Conservation (phyloP, 2,329 filamentous ascomycete species). For the Nothopassalora personata region DNA sequence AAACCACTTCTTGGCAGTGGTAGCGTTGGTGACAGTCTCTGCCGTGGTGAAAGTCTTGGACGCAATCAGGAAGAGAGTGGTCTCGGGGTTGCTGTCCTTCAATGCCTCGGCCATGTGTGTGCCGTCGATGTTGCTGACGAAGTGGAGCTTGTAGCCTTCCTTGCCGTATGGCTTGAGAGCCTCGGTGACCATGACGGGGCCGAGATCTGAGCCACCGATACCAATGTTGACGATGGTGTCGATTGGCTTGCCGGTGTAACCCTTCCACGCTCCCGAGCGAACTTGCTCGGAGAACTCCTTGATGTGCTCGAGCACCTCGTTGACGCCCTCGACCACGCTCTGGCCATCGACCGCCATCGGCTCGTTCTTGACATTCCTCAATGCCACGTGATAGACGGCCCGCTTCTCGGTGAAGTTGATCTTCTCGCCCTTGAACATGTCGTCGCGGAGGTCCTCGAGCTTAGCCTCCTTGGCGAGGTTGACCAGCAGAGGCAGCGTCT, state of each 20-base stretch:
- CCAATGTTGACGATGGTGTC: slow-evolving; percentile 96
- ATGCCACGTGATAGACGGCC: slow-evolving; percentile 89
- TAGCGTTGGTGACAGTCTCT: slow-evolving; percentile 95
- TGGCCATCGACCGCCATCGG: slow-evolving; percentile 78
- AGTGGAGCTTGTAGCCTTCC: slow-evolving; percentile 82
- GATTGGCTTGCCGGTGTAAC: slow-evolving; percentile 94
- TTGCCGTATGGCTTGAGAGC: slow-evolving; percentile 92
- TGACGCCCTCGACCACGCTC: slow-evolving; percentile 91
- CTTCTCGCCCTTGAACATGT: slow-evolving; percentile 95
- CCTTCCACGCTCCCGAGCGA: slow-evolving; percentile 92
- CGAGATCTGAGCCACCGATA: slow-evolving; percentile 95
- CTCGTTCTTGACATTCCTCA: slow-evolving; percentile 84
- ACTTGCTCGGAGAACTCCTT: slow-evolving; percentile 96
- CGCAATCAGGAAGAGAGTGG: slow-evolving; percentile 95
- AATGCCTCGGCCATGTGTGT: slow-evolving; percentile 96
- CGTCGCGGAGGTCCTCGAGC: slow-evolving; percentile 88
- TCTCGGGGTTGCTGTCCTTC: slow-evolving; percentile 83
- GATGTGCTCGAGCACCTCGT: slow-evolving; percentile 90
- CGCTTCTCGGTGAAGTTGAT: slow-evolving; percentile 99
- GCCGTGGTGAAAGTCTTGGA: slow-evolving; percentile 99
- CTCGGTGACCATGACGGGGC: slow-evolving; percentile 98
- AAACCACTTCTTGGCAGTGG: slow-evolving; percentile 97
- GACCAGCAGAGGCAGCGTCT: slow-evolving; percentile 79
- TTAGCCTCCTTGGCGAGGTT: slow-evolving; percentile 88
- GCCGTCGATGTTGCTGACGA: slow-evolving; percentile 99